These are phyloP conservation scores for Globisporangium nodosum DNA, from an alignment of 352 stramenopile genomes.

Conservation along the genomic window DNA sequence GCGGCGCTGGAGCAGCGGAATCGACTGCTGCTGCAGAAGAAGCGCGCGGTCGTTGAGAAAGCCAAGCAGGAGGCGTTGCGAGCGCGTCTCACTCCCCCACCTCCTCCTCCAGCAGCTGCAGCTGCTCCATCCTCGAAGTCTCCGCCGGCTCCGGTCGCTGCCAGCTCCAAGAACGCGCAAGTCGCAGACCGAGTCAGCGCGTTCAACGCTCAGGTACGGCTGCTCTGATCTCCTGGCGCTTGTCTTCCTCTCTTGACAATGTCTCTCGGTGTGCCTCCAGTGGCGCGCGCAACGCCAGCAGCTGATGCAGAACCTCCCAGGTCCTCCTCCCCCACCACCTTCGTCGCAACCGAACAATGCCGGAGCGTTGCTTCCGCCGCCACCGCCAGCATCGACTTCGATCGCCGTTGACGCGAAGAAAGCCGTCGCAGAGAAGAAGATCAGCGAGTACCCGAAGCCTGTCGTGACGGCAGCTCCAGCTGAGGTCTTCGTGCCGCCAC, in stretches of 20 bases:
- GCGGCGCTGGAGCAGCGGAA: constrained; percentile 13
- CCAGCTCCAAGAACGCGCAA: background rate
- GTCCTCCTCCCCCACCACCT: constrained; percentile 11
- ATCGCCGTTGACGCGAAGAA: constrained; percentile 9
- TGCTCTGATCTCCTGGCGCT: background rate
- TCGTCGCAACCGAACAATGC: background rate
- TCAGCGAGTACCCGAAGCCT: constrained; percentile 12
- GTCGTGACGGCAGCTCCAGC: background rate
- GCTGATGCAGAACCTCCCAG: constrained; percentile 18
- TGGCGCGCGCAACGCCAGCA: constrained; percentile 42
- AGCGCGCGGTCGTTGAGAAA: constrained; percentile 17
- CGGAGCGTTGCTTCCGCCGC: constrained; percentile 3
- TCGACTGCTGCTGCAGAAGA: constrained; percentile 18
- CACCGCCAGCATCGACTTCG: constrained; percentile 5
- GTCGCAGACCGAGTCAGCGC: constrained; percentile 35
- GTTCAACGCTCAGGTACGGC: constrained; percentile 49
- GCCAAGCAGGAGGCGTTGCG: constrained; percentile 13
- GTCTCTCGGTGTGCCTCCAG: constrained; percentile 9
- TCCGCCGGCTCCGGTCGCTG: background rate
- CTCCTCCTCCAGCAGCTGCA: background rate
- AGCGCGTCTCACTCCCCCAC: background rate
- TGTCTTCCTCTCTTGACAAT: background rate
- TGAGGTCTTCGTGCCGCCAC: constrained; percentile 4
- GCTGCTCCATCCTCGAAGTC: background rate
- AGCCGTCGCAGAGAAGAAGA: background rate